phyloP scores from a whole-genome alignment of 2,329 filamentous ascomycete genomes.

The Camptophora hylomeconis region DNA sequence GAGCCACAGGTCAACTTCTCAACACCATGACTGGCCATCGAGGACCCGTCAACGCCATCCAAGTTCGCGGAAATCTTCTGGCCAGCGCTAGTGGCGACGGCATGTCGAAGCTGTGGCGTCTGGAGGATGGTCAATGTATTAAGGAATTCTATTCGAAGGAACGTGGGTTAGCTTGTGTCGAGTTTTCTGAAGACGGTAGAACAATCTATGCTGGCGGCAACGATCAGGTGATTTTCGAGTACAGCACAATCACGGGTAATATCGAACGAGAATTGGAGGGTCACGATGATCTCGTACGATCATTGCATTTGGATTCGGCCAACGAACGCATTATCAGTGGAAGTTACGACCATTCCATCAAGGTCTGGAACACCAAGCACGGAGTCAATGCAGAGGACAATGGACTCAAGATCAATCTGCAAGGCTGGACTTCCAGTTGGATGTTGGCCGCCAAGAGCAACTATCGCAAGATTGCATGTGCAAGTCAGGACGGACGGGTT shows the following conservation, averaged over 20 bases:
- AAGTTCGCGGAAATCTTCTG: constrained; percentile 82
- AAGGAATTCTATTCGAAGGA: constrained; percentile 84
- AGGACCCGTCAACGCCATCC: constrained; percentile 91
- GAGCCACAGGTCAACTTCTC: constrained; percentile 59
- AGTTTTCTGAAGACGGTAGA: constrained; percentile 90
- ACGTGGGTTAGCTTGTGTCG: constrained; percentile 86
- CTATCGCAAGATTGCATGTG: constrained; percentile 86
- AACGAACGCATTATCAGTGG: constrained; percentile 80
- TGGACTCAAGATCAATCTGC: constrained; percentile 65
- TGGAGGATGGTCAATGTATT: constrained; percentile 74
- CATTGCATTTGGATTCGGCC: constrained; percentile 76
- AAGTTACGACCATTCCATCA: constrained; percentile 90
- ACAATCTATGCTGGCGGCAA: constrained; percentile 91
- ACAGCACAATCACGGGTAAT: constrained; percentile 82
- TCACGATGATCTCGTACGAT: constrained; percentile 76
- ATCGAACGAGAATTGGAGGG: constrained; percentile 69
- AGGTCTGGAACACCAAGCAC: constrained; percentile 78
- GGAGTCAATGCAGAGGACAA: constrained; percentile 73
- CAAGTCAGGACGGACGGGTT: constrained; percentile 85
- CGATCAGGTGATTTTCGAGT: constrained; percentile 89
- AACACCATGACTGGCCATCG: constrained; percentile 73
- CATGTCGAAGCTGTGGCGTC: constrained; percentile 87
- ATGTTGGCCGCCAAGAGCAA: constrained; percentile 93
- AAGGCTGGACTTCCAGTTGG: constrained; percentile 95
- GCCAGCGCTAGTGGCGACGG: constrained; percentile 93